These are phyloP conservation scores for Dalbergia oliveri DNA, from an alignment of 306 rosid species.

Conservation along the genomic window DNA sequence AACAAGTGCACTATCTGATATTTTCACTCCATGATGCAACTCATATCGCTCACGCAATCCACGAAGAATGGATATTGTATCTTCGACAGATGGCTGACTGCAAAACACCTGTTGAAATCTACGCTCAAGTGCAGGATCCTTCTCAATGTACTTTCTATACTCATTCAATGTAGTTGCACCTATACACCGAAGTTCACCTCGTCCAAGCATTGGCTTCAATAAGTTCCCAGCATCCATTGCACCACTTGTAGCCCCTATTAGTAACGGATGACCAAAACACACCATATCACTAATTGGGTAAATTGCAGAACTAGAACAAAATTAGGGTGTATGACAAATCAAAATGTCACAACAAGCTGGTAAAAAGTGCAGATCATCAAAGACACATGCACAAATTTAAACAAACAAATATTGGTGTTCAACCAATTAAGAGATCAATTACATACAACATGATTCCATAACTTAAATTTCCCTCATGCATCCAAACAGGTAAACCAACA, in stretches of 20 bases:
- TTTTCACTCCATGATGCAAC: slow-evolving; percentile 98
- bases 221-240: slow-evolving; percentile 99
- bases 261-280: slow-evolving; percentile 44
- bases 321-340: slow-evolving; percentile 27
- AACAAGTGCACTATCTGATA: slow-evolving; percentile 97
- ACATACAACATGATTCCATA: slow-evolving; percentile 8
- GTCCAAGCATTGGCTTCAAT: slow-evolving; percentile 97
- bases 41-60: slow-evolving; percentile 98
- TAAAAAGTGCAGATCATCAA: slow-evolving; percentile 9
- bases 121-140: slow-evolving; percentile 98
- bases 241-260: slow-evolving; percentile 93
- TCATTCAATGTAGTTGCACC: slow-evolving; percentile 97
- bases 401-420: neutral
- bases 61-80: slow-evolving; percentile 94
- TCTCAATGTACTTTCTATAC: slow-evolving; percentile 91
- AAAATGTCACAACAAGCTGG: slow-evolving; percentile 19
- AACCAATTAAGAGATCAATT: neutral
- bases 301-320: slow-evolving; percentile 23
- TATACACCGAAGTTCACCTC: slow-evolving; percentile 97
- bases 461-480: slow-evolving; percentile 1
- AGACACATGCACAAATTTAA: neutral
- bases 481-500: neutral
- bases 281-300: slow-evolving; percentile 32
- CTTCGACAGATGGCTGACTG: slow-evolving; percentile 92
- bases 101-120: slow-evolving; percentile 97